Evolutionary conservation across 208 protist genomes (phyloP), one percentile per base, ranked within the genome.

Genomic region (Leishmania lainsoni): DNA sequence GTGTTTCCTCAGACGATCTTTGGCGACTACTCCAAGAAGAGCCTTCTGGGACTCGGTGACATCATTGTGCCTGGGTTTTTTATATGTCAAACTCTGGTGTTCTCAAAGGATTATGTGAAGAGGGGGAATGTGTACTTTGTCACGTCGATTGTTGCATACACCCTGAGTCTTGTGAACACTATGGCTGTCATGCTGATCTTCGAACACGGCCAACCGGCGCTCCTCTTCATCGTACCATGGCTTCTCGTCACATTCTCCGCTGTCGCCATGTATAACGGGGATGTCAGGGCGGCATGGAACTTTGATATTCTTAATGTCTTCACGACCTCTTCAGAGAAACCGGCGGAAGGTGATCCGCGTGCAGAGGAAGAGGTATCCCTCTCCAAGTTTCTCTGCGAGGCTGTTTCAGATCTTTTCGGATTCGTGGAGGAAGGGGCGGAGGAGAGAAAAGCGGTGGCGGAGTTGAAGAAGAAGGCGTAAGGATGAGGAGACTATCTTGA

Each of bases 31-130:
- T 54, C 76, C 39, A 76, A 91, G 39, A 97, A 97, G 77, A 96
- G 93, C 49, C 91, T 99, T 80, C 92, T 99, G 20, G 98, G 98
- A 32, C 92, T 99, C 2, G 98, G 98, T 26, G 98, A 99, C 86
- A 97, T 99, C 81, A 95, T 99, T 35, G 91, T 99, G 35, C 98
- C 98, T 71, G 98, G 97, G 59, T 86, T 98, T 54, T 99, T 99
- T 83, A 96, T 99, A 76, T 95, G 95, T 3, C 93, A 99, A 69
- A 92, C 98, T 29, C 85, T 99, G 10, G 84, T 98, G n/a, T 99
- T 99, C 75, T 99, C 90, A 54, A 87, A 65, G 66, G 86, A 91
- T 42, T 85, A 79, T 66, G 90, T 90, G 2, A 91, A 92, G 52
- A 88, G 90, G 52, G 89, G 88, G 2, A 92, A 81, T 56, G 82